Evolutionary conservation across 352 stramenopile genomes (phyloP).

Genomic region (Phytophthora fragariae): DNA sequence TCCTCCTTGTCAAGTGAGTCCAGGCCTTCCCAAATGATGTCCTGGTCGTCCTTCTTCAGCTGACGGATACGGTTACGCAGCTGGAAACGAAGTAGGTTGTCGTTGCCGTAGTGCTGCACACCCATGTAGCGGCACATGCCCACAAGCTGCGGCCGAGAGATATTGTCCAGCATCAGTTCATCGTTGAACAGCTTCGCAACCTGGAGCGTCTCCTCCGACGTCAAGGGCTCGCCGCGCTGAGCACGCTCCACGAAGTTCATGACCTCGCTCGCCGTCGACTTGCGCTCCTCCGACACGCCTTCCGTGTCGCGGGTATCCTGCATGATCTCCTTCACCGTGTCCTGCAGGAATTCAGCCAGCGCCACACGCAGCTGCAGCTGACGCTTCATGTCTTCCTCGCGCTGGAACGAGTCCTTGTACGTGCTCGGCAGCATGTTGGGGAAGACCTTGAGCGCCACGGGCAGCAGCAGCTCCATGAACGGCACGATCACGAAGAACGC

Average conservation of each 20-base stretch:
- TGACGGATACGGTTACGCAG: conserved; percentile 92
- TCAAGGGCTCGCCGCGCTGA: conserved; percentile 78
- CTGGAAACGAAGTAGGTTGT: conserved; percentile 97
- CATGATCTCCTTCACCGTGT: conserved; percentile 94
- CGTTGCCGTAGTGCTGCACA: conserved; percentile 96
- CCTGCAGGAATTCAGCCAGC: conserved; percentile 97
- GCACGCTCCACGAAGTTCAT: conserved; percentile 87
- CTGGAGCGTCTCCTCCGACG: conserved; percentile 83
- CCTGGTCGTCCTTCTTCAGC: conserved; percentile 98
- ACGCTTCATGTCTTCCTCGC: conserved; percentile 98
- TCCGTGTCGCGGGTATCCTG: conserved; percentile 84
- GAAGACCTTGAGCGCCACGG: conserved; percentile 91
- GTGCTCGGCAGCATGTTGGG: conserved; percentile 99
- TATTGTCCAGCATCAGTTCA: conserved; percentile 98
- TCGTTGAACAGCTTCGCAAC: conserved; percentile 97
- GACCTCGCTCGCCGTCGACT: conserved; percentile 83
- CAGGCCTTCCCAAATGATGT: conserved; percentile 99
- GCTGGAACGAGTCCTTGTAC: conserved; percentile 96
- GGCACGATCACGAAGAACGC: conserved; percentile 98
- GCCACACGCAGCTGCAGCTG: conserved; percentile 96
- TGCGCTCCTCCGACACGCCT: conserved; percentile 78
- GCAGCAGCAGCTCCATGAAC: conserved; percentile 98
- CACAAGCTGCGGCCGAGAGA: conserved; percentile 95
- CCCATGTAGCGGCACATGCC: conserved; percentile 98
- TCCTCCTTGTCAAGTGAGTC: conserved; percentile 98